These are phyloP conservation scores for Bruguiera hainesii DNA, from an alignment of 441 rosid species.

Conservation along the genomic window DNA sequence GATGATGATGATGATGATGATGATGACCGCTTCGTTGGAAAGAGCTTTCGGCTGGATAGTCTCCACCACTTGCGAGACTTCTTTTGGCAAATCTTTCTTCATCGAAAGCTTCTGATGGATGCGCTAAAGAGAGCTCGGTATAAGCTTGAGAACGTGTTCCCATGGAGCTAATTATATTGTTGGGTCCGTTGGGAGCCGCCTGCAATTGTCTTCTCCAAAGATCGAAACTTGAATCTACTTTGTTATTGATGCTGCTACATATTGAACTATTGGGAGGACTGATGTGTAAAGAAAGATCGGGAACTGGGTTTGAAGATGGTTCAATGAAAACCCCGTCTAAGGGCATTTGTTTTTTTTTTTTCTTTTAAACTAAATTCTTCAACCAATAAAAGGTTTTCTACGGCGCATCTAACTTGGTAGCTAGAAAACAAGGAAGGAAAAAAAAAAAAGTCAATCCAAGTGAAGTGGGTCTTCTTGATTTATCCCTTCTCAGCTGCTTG, in stretches of 20 bases:
- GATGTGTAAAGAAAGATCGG: constrained; percentile 80
- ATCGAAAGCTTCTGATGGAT: constrained; percentile 28
- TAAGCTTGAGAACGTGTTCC: constrained; percentile 36
- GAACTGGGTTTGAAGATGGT: constrained; percentile 46
- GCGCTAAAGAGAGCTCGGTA: constrained; percentile 60
- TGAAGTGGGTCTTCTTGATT: constrained; percentile 26
- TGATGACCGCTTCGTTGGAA: constrained; percentile 12
- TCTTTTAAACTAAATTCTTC: constrained; percentile 2
- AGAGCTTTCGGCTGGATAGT: constrained; percentile 7
- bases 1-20: not conserved
- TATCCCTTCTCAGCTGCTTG: constrained; percentile 10
- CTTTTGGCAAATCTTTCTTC: constrained; percentile 13
- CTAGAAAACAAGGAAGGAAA: constrained; percentile 12
- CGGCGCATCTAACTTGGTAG: constrained; percentile 9
- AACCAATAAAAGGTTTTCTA: not conserved
- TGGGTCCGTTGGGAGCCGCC: constrained; percentile 22
- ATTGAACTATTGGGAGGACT: constrained; percentile 51
- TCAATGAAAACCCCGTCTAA: constrained; percentile 56
- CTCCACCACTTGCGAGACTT: constrained; percentile 11
- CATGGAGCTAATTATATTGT: constrained; percentile 7
- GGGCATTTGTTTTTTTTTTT: constrained; percentile 35
- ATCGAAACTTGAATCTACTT: constrained; percentile 18
- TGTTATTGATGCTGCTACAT: constrained; percentile 10
- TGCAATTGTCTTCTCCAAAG: constrained; percentile 14
- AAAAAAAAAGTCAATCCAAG: constrained; percentile 1